Evolutionary conservation across 805 yeast species (phyloP).

Genomic region (Allodekkera sacchari): DNA sequence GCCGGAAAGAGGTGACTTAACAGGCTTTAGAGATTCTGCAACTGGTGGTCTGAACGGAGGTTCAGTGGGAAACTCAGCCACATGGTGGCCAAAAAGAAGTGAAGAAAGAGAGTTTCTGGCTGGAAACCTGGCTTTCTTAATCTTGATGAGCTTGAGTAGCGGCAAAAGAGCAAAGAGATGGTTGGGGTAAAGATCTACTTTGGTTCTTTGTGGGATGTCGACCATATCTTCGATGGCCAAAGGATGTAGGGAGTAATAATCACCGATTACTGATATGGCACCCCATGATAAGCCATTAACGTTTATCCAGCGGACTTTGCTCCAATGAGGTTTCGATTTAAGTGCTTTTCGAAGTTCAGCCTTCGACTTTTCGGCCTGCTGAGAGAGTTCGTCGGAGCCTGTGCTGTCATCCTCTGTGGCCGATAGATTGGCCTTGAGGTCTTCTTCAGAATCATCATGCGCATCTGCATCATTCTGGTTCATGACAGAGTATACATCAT

Average conservation of each 20-base stretch:
- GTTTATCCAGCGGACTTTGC: conserved; percentile 47
- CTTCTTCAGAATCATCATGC: neutral
- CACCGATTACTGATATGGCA: conserved; percentile 39
- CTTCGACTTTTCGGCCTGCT: conserved; percentile 14
- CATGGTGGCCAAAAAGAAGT: no score
- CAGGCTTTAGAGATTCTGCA: no score
- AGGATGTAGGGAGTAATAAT: conserved; percentile 39
- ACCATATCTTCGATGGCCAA: conserved; percentile 55
- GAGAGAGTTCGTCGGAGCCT: neutral
- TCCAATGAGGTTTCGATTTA: conserved; percentile 35
- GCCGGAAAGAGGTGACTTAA: neutral
- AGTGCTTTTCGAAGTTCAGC: conserved; percentile 25
- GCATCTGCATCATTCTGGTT: conserved; percentile 7
- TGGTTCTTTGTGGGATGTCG: conserved; percentile 54
- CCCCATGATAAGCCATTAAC: conserved; percentile 59
- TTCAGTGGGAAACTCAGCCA: no score
- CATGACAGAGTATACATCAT: conserved; percentile 29
- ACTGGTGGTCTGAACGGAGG: no score
- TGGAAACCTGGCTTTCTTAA: conserved; percentile 12
- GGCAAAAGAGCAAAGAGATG: conserved; percentile 51
- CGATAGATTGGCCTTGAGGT: no score
- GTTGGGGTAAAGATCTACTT: conserved; percentile 42
- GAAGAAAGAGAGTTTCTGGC: no score
- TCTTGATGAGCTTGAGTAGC: conserved; percentile 35
- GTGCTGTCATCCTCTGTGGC: neutral